Evolutionary conservation across 2,329 filamentous ascomycete genomes (phyloP).

Genomic region (Sporothrix dimorphospora): DNA sequence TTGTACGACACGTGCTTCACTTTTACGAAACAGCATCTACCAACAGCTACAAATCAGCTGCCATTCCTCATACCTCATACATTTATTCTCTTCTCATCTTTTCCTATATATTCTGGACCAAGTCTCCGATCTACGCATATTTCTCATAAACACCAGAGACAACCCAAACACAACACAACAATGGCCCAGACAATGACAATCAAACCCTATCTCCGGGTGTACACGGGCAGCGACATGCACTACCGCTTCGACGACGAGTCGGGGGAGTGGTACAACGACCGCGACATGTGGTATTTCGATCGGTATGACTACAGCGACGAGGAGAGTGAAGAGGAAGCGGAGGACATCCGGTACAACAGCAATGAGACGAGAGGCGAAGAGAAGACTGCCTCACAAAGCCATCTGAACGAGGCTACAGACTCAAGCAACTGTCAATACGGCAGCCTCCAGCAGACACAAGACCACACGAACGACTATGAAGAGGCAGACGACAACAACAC

Average conservation of each 20-base stretch:
- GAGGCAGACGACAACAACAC: background rate
- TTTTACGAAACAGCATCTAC: background rate
- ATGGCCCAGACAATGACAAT: background rate
- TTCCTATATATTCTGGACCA: too few species aligned
- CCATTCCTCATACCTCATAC: background rate
- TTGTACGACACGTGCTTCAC: constrained; percentile 8
- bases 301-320: constrained; percentile 15
- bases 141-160: too few species aligned
- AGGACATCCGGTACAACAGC: background rate
- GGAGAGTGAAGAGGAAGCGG: background rate
- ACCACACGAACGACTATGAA: too few species aligned
- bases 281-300: background rate
- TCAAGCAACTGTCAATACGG: background rate
- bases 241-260: constrained; percentile 5
- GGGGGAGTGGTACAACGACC: constrained; percentile 1
- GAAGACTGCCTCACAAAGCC: too few species aligned
- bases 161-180: background rate
- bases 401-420: too few species aligned
- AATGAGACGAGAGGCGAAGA: too few species aligned
- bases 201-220: constrained; percentile 1
- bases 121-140: too few species aligned
- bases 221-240: constrained; percentile 4
- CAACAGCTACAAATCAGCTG: constrained; percentile 1
- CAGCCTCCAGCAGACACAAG: background rate
- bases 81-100: background rate